Evolutionary conservation across 352 stramenopile genomes (phyloP), one percentile per base, ranked within the genome.

Genomic region (Pythium rishiriense): DNA sequence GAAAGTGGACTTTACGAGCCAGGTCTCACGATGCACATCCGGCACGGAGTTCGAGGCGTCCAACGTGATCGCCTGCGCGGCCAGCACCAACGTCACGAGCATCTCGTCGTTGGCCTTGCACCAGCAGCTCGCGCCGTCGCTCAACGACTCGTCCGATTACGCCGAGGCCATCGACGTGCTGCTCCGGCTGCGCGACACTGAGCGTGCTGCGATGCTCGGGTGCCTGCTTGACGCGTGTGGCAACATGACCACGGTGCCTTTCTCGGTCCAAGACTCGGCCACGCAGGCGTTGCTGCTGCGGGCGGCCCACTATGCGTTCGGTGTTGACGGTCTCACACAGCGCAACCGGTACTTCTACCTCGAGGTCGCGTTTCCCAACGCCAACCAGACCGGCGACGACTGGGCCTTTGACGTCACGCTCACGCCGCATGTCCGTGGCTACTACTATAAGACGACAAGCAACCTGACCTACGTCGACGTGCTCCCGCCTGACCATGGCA

Each of bases 331-430:
- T 1, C 70, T 88, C 41, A 68, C 69, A 21, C 75, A 83, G 35
- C 69, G 54, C n/a, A 85, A 82, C 33, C 77, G 77, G 22, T 88
- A 88, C 66, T 88, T 88, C 47, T 88, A 88, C 60, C 55, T 88
- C 12, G 65, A 79, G 22, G 74, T 79, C 14, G 42, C 71, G 10
- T 85, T 88, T 46, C 75, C 75, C 15, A 88, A 86, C 43, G 28
- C 69, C 25, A 63, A 77, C 65, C 56, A 9, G 62, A 59, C 8
- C 31, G 25, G 33, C 42, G 52, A 24, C 14, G 61, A 74, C 48
- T 70, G 76, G 24, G 75, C 61, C 9, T 85, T 88, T 26, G 58
- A 74, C 4, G 77, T 88, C 43, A 86, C 76, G 0, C 78, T 88
- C 65, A 79, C 73, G 1, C 71, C 79, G 52, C 73, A 78, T n/a